phyloP scores from a whole-genome alignment of 1,284 basidiomycete genomes.

The Pulveroboletus sp. region DNA sequence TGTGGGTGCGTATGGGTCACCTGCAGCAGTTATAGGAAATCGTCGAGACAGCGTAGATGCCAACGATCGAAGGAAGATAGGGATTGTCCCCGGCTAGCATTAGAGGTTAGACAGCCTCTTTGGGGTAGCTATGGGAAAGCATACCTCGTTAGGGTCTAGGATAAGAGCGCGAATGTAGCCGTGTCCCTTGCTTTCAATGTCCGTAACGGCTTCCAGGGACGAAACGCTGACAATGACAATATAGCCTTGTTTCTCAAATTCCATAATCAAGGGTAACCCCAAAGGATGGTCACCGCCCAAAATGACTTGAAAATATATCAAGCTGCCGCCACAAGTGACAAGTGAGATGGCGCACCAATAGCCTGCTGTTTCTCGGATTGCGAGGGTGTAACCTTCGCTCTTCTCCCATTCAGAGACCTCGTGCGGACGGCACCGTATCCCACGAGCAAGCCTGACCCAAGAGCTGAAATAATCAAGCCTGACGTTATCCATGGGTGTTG shows the following conservation, averaged over 20 bases:
- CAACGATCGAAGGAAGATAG: constrained; percentile 75
- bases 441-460: constrained; percentile 60
- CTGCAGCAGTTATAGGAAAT: constrained; percentile 73
- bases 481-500: constrained; percentile 61
- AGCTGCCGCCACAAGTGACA: background rate
- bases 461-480: constrained; percentile 51
- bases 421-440: constrained; percentile 47
- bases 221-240: constrained; percentile 79
- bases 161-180: constrained; percentile 80
- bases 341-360: constrained; percentile 53
- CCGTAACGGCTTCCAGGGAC: constrained; percentile 59
- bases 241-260: constrained; percentile 75
- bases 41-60: constrained; percentile 76
- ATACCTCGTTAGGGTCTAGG: constrained; percentile 72
- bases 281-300: constrained; percentile 76
- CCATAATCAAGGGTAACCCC: constrained; percentile 66
- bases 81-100: constrained; percentile 62
- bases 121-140: background rate
- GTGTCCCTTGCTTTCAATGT: constrained; percentile 61
- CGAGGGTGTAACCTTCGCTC: constrained; percentile 35
- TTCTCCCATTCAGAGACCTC: constrained; percentile 38
- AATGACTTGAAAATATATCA: constrained; percentile 53
- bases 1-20: constrained; percentile 73
- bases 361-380: constrained; percentile 60
- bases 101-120: constrained; percentile 9